Conservation (phyloP, 1,139 yeast genomes). For the Suhomyces bribrorum region DNA sequence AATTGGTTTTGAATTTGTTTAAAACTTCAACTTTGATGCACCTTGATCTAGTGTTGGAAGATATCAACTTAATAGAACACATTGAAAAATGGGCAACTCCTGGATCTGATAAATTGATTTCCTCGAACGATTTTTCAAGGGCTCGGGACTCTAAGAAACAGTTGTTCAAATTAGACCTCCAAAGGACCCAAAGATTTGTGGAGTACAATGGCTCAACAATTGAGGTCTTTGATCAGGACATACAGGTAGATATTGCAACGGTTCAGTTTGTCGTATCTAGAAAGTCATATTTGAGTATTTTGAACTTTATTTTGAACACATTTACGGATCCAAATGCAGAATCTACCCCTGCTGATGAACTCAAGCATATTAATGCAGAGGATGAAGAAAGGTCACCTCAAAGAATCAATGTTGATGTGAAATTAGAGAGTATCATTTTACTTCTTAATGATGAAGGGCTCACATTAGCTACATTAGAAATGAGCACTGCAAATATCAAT, state of each 20-base stretch:
- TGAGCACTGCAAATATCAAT: slow-evolving; percentile 71
- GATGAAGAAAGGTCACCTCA: slow-evolving; percentile 64
- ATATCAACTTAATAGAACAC: slow-evolving; percentile 72
- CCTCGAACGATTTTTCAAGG: slow-evolving; percentile 58
- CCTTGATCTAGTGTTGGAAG: slow-evolving; percentile 63
- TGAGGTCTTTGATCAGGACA: slow-evolving; percentile 77
- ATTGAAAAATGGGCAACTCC: slow-evolving; percentile 63
- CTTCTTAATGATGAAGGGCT: slow-evolving; percentile 83
- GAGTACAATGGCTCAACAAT: slow-evolving; percentile 55
- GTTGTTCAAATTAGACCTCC: slow-evolving; percentile 63
- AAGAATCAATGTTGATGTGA: slow-evolving; percentile 67
- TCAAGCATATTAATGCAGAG: slow-evolving; percentile 62
- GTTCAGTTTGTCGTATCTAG: slow-evolving; percentile 76
- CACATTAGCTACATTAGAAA: slow-evolving; percentile 73
- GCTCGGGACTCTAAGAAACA: slow-evolving; percentile 34
- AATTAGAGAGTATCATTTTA: slow-evolving; percentile 71
- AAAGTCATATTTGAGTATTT: slow-evolving; percentile 71
- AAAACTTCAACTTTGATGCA: slow-evolving; percentile 64
- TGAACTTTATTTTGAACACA: slow-evolving; percentile 82
- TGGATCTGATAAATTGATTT: slow-evolving; percentile 68
- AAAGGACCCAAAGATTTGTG: slow-evolving; percentile 63
- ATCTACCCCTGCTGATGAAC: slow-evolving; percentile 64
- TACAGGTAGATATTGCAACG: slow-evolving; percentile 76
- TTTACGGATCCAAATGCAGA: slow-evolving; percentile 80
- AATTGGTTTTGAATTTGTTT: slow-evolving; percentile 59